A percentile compares a stretch with the other conserved stretches of the same genome.
Evolutionary conservation across 2,329 filamentous ascomycete species (phyloP).

Genomic region (Chaetoscypha palmicola): DNA sequence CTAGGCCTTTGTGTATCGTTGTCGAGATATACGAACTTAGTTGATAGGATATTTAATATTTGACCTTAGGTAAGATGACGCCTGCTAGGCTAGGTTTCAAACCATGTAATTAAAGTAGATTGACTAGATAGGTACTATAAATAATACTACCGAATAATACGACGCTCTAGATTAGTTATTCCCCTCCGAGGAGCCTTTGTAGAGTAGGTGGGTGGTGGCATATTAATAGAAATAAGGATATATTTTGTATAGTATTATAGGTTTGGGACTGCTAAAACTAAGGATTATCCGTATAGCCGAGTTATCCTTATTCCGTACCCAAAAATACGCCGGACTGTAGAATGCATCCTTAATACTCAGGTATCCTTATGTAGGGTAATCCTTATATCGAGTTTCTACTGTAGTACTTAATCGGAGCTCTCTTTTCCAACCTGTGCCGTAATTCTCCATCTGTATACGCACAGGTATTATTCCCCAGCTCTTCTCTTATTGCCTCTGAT

Average conservation of each 20-base stretch:
- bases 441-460: constrained; percentile 14
- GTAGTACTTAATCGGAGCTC: constrained; percentile 11
- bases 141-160: not conserved
- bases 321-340: not conserved
- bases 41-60: not conserved
- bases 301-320: not conserved
- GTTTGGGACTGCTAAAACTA: not conserved
- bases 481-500: constrained; percentile 14
- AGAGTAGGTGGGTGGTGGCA: not conserved
- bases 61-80: not conserved
- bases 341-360: not conserved
- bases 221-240: not conserved
- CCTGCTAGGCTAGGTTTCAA: not conserved
- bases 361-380: not conserved
- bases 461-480: constrained; percentile 11
- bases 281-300: not conserved
- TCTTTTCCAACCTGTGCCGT: constrained; percentile 8
- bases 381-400: not conserved
- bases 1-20: not conserved
- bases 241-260: not conserved
- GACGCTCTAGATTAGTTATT: not conserved
- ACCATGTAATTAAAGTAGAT: not conserved
- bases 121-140: not conserved
- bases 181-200: not conserved
- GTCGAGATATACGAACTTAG: not conserved